Evolutionary conservation across 495 filamentous ascomycete species (phyloP).

Genomic region (Penicillium angulare): DNA sequence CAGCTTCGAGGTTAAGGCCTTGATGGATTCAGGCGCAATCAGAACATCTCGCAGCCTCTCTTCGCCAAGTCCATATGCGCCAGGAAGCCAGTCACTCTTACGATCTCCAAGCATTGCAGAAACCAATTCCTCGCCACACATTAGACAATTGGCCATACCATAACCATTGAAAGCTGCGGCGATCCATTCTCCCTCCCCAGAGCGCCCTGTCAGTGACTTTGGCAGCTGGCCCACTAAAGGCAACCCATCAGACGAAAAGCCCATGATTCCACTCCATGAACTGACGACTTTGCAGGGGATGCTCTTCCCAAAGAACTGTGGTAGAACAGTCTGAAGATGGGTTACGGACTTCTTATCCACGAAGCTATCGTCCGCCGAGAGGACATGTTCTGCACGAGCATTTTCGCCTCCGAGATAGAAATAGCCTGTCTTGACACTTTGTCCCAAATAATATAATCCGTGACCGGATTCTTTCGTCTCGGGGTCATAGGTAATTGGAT

Average conservation of each 20-base stretch:
- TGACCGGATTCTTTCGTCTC: slow-evolving; percentile 45
- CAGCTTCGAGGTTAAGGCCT: slow-evolving; percentile 18
- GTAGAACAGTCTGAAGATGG: slow-evolving; percentile 27
- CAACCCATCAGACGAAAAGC: slow-evolving; percentile 63
- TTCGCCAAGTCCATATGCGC: slow-evolving; percentile 23
- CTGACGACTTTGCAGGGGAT: slow-evolving; percentile 31
- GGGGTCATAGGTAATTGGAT: slow-evolving; percentile 19
- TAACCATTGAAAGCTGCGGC: slow-evolving; percentile 71
- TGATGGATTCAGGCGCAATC: slow-evolving; percentile 12
- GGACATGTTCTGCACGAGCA: slow-evolving; percentile 60
- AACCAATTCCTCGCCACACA: slow-evolving; percentile 64
- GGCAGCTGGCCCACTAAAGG: slow-evolving; percentile 74
- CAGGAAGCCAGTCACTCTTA: slow-evolving; percentile 18
- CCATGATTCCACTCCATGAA: slow-evolving; percentile 85
- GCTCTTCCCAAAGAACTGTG: slow-evolving; percentile 43
- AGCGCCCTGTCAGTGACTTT: slow-evolving; percentile 37
- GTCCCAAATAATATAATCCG: slow-evolving; percentile 75
- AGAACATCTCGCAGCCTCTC: slow-evolving; percentile 17
- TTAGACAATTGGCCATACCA: slow-evolving; percentile 76
- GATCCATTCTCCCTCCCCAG: slow-evolving; percentile 48
- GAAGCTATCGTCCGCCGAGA: slow-evolving; percentile 53
- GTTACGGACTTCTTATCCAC: slow-evolving; percentile 29
- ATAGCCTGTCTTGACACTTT: slow-evolving; percentile 51
- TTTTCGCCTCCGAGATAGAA: slow-evolving; percentile 55
- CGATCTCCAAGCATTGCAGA: slow-evolving; percentile 26